These are phyloP conservation scores for Penicillium riverlandense DNA, from an alignment of 495 filamentous ascomycete genomes.

Conservation along the genomic window DNA sequence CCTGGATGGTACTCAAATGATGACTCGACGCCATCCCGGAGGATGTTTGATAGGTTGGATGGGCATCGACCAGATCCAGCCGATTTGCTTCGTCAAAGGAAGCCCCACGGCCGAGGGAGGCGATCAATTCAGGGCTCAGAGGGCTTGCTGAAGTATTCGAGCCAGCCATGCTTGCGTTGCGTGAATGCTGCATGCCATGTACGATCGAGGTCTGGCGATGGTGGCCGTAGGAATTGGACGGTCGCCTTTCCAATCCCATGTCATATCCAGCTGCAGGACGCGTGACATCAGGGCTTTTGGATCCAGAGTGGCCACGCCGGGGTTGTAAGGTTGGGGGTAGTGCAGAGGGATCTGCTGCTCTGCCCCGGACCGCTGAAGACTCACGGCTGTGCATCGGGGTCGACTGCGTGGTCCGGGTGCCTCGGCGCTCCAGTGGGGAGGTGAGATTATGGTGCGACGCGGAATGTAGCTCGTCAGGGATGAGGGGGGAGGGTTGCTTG, in stretches of 20 bases:
- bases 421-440: conserved; percentile 34
- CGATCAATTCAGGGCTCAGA: conserved; percentile 76
- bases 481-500: conserved; percentile 37
- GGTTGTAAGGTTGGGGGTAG: conserved; percentile 37
- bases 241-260: conserved; percentile 57
- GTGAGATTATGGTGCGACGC: conserved; percentile 36
- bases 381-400: conserved; percentile 44
- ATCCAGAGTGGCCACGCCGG: conserved; percentile 46
- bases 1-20: conserved; percentile 33
- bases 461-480: conserved; percentile 34
- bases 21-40: conserved; percentile 15
- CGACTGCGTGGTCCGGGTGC: conserved; percentile 40
- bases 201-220: conserved; percentile 93
- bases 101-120: conserved; percentile 47
- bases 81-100: conserved; percentile 21
- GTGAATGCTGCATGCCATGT: conserved; percentile 87
- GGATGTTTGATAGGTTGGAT: conserved; percentile 16
- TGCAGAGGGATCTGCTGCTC: conserved; percentile 33
- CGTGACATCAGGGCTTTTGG: conserved; percentile 44
- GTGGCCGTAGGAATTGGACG: conserved; percentile 73
- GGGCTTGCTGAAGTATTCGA: conserved; percentile 63
- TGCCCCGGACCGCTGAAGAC: conserved; percentile 36
- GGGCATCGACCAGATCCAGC: conserved; percentile 27
- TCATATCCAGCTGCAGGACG: conserved; percentile 40
- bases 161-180: conserved; percentile 68